Conservation (phyloP, 306 rosid species). For the Dryas alaskensis region DNA sequence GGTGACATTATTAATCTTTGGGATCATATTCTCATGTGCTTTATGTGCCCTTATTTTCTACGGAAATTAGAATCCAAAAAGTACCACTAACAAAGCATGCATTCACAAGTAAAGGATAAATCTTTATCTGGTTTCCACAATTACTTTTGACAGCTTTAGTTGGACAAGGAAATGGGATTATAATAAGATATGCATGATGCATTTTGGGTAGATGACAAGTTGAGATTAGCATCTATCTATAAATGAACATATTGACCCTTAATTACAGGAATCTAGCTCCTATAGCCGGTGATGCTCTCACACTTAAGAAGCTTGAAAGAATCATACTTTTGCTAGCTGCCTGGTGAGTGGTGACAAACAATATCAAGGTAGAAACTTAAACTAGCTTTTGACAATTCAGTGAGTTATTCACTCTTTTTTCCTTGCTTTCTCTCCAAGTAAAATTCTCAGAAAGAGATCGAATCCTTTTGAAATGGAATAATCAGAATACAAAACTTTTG, state of each 20-base stretch:
- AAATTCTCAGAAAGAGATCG: not conserved
- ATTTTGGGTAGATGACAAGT: too few relatives aligned
- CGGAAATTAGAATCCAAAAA: not conserved
- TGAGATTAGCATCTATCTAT: too few relatives aligned
- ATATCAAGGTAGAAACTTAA: too few relatives aligned
- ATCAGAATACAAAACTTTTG: too few relatives aligned
- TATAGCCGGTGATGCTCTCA: too few relatives aligned
- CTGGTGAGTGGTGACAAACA: too few relatives aligned
- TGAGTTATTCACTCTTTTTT: not conserved
- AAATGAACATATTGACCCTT: too few relatives aligned
- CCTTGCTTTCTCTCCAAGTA: not conserved
- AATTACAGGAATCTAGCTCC: too few relatives aligned
- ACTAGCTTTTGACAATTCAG: too few relatives aligned
- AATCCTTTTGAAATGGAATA: not conserved
- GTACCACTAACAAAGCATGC: not conserved
- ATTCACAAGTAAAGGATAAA: not conserved
- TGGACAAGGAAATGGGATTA: not conserved
- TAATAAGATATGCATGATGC: too few relatives aligned
- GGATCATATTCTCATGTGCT: conserved; percentile 55
- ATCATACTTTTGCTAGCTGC: too few relatives aligned
- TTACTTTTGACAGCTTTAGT: conserved; percentile 4
- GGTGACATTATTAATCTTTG: conserved; percentile 18
- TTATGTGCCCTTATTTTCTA: conserved; percentile 22
- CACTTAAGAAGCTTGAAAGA: too few relatives aligned
- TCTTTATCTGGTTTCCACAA: conserved; percentile 6